Percentiles rank a stretch among this genome's conserved stretches.
These are phyloP conservation scores for Raddia distichophylla DNA, from an alignment of 176 grass and related monocot genomes.

Conservation along the genomic window DNA sequence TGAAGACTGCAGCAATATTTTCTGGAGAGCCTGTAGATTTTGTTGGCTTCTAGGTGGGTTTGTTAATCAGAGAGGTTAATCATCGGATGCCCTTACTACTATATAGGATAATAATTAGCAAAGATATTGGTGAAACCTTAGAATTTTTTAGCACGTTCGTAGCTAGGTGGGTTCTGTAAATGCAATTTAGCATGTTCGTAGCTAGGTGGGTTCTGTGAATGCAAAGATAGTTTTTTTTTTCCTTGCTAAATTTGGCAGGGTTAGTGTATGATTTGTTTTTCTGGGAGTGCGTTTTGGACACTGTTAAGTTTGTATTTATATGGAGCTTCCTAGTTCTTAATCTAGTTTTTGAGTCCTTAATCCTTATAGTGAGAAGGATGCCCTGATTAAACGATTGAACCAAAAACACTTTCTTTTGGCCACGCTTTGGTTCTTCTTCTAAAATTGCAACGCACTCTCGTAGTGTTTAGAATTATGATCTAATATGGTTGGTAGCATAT, in stretches of 20 bases:
- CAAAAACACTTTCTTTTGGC: neutral
- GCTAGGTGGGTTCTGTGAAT: neutral
- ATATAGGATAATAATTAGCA: neutral
- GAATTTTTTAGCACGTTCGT: neutral
- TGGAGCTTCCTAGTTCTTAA: neutral
- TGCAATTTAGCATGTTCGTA: neutral
- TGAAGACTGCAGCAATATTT: neutral
- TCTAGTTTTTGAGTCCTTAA: neutral
- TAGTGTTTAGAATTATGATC: neutral
- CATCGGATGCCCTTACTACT: neutral
- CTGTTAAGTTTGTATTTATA: neutral
- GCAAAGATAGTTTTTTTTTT: neutral
- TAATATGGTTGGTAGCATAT: neutral
- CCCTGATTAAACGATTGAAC: neutral
- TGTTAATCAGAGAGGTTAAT: neutral
- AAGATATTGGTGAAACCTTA: neutral
- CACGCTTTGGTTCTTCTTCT: neutral
- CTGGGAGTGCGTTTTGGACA: neutral
- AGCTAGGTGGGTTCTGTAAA: neutral
- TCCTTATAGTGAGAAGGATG: neutral
- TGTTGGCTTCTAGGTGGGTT: neutral
- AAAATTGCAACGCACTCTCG: neutral
- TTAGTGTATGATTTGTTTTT: neutral
- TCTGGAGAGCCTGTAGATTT: neutral
- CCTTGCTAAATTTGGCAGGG: neutral